Base-by-base conservation (phyloP, 306 rosid species). In the Sicyos edulis region DNA sequence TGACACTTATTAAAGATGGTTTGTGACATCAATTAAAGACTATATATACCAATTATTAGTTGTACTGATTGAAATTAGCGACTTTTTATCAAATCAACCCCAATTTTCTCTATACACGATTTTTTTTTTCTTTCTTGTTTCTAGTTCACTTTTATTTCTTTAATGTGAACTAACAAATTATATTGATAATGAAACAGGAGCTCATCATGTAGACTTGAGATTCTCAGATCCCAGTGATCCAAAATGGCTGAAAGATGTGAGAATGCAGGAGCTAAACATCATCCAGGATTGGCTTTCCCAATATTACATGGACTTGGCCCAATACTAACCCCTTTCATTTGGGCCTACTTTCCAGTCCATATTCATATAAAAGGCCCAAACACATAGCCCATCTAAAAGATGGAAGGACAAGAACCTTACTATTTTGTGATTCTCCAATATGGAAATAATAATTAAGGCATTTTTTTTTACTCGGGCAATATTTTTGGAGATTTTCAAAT, bases 121-220 rank as follows among this genome's bases (percentile, higher is more conserved):
- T 26, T 26, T 26, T 26, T 26, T 26, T 26, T 26, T 26, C 29
- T 26, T 26, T 26, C 29, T 26, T 26, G 29, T 26, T 26, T 26
- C 2, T 26, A 26, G 37, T 32, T 32, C 37, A 45, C 50, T 51
- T 17, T 54, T 26, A 54, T 6, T 54, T 21, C 24, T 6, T 54
- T 54, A 10, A n/a, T 3, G 19, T 16, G 57, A 54, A 54, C 5
- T 54, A 54, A 32, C 52, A 45, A 24, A 37, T 6, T 13, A 44
- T 40, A 8, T 40, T 26, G 19, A 8, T 7, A 21, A 22, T 59
- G 20, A 4, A 11, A 29, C 85, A 90, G 98, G 98, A 72, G 97
- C 97, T 66, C 97, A 90, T 82, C 97, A 93, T 34, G 96, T 87
- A 19, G 98, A 93, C 78, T 62, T 88, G 42, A 84, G 92, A 82